Evolutionary conservation across 2,329 filamentous ascomycete genomes (phyloP).

Genomic region (Fusarium poae): DNA sequence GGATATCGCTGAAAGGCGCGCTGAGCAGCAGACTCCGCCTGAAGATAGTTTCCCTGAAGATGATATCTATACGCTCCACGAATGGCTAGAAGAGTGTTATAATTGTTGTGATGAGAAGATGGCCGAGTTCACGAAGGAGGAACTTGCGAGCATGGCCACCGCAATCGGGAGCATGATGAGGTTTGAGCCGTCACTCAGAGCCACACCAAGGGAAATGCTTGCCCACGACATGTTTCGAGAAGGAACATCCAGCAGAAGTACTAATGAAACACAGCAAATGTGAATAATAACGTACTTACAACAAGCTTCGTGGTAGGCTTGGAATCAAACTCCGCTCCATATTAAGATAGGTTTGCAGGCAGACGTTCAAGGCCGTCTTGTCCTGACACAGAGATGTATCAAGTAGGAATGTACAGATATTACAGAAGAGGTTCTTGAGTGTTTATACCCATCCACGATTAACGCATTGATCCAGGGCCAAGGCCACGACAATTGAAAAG

Average conservation of each 20-base stretch:
- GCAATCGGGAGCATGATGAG: slow-evolving; percentile 30
- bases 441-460: neutral
- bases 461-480: neutral
- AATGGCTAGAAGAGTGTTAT: slow-evolving; percentile 36
- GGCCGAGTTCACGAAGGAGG: slow-evolving; percentile 15
- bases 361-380: neutral
- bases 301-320: neutral
- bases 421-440: neutral
- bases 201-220: neutral
- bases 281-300: too few relatives aligned
- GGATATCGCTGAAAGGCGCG: accelerated
- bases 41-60: neutral
- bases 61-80: slow-evolving; percentile 7
- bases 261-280: too few relatives aligned
- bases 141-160: slow-evolving; percentile 5
- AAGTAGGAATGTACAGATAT: neutral
- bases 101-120: slow-evolving; percentile 29
- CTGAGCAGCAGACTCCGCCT: neutral
- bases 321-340: neutral
- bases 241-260: too few relatives aligned
- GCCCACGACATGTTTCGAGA: neutral
- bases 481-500: too few relatives aligned
- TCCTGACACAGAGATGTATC: neutral
- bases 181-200: slow-evolving; percentile 39
- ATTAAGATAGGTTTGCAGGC: neutral